Evolutionary conservation across 345 rosid species (phyloP), one percentile per base, ranked within the genome.

Genomic region (Syzygium jambos): DNA sequence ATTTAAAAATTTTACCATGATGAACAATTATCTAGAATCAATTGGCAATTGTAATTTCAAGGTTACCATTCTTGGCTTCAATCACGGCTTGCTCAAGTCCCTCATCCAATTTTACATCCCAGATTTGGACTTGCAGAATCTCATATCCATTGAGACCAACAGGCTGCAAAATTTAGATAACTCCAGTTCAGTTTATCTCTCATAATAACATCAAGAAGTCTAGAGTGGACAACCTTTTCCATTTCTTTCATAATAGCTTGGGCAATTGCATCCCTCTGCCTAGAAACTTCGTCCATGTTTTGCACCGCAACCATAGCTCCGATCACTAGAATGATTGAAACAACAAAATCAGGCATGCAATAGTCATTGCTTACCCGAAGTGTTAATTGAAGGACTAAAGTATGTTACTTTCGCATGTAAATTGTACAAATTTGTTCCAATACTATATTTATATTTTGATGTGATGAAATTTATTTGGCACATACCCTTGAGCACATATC

Each of bases 401-500:
- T 38, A 38, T 38, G 41, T 38, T 38, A 38, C 41, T 38, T 38
- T 38, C 3, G 41, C 41, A 38, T 38, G 41, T 38, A 38, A 38
- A 38, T 38, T 38, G 41, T 38, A 38, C 41, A 38, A 38, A 38
- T 38, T 38, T 38, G 41, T 38, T 38, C 41, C 41, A 38, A 38
- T 38, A 38, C 41, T 52, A 52, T 52, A 52, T 52, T 52, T 52
- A 4, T 52, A 13, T 1, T 14, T 1, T 14, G 53, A 52, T 52
- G 15, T 52, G 16, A 52, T 52, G 53, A 52, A 52, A 52, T 52
- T 52, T 16, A 85, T 6, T 29, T 52, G 34, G 41, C 2, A 23
- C 85, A 23, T 90, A 90, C 93, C 93, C 82, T 92, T 89, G 77
- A 91, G 89, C 29, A 90, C 92, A 85, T 92, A 92, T 85, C 91